Base-by-base conservation (phyloP, 2,329 filamentous ascomycete species). In the Colletotrichum nymphaeae region DNA sequence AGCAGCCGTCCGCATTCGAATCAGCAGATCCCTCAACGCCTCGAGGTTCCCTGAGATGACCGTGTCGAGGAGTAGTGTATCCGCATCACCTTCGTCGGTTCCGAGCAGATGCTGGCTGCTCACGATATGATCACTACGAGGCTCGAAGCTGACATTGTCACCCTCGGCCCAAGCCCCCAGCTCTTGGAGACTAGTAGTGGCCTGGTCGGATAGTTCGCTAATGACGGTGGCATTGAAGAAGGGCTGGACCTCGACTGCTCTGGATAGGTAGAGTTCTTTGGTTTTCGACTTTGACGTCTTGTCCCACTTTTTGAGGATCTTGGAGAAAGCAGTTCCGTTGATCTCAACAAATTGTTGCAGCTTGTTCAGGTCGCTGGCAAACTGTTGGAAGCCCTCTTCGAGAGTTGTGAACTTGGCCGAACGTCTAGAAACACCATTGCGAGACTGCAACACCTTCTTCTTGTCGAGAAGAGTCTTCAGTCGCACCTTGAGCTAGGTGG, bases 281-380 rank as follows among this genome's bases (percentile, higher is more conserved):
- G 97, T 98, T 83, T 96, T 96, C 64, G 96, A 98, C 88, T 98
- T 99, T 77, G 96, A 98, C 1, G 95, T 98, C 89, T 99, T 99
- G 85, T 99, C 97, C 97, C 97, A 99, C 90, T 99, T 99, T 86
- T 99, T 99, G 76, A 99, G 86, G 73, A 99, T 99, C 83, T 99
- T 99, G 32, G 96, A 98, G 82, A 98, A 98, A 19, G 95, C 97
- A 1, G 95, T 98, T 79, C 97, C 96, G 81, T 99, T 99, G 81
- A 98, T 94, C 83, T 98, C 96, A 76, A 99, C 95, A 83, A 98
- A 99, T 86, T 98, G 97, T 87, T 98, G 95, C 19, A 99, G 90
- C 84, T 99, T 99, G 85, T 98, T 98, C 58, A 99, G 85, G 81
- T 99, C 97, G 80, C 94, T 96, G 80, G 95, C 95, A 82, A 99